phyloP scores from a whole-genome alignment of 2,329 filamentous ascomycete genomes.

The Botryotinia convoluta region DNA sequence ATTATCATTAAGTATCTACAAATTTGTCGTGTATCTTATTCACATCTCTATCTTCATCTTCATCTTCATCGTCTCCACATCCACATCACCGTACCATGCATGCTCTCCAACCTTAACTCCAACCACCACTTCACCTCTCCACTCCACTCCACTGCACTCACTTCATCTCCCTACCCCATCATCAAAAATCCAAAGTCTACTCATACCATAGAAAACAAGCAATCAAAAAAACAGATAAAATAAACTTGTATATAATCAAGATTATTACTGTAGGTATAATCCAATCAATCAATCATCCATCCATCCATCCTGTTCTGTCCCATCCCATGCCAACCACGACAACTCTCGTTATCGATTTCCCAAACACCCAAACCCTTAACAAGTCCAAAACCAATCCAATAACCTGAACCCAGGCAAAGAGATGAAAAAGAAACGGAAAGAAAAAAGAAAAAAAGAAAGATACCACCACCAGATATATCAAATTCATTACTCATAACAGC shows the following conservation, averaged over 20 bases:
- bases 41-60: not conserved
- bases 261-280: slow-evolving; percentile 4
- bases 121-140: not conserved
- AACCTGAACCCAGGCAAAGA: not conserved
- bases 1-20: not conserved
- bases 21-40: not conserved
- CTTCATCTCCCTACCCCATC: not conserved
- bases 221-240: not conserved
- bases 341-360: not conserved
- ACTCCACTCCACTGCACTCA: not conserved
- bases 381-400: not conserved
- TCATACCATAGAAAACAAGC: not conserved
- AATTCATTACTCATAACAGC: slow-evolving; percentile 11
- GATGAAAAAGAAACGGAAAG: not conserved
- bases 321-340: not conserved
- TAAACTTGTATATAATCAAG: slow-evolving; percentile 14
- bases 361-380: not conserved
- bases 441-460: not conserved
- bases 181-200: not conserved
- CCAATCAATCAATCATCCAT: not conserved
- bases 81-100: not conserved
- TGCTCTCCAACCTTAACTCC: not conserved
- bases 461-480: slow-evolving; percentile 1
- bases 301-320: not conserved
- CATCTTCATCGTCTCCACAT: not conserved